Base-by-base conservation (phyloP, 1,284 basidiomycete species). In the Leccinum angustisporum region DNA sequence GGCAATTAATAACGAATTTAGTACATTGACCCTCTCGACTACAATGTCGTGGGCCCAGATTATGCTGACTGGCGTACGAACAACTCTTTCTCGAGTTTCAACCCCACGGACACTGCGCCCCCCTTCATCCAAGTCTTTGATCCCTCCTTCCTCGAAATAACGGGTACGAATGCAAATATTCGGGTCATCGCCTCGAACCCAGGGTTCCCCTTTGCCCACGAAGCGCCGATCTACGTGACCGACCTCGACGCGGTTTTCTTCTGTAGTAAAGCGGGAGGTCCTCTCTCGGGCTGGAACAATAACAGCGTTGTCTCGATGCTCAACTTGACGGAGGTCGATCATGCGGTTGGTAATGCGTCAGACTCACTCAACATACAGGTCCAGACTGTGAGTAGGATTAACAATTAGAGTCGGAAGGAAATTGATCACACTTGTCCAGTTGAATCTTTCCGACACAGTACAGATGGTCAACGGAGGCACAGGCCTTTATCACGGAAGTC, bases 391-490 rank as follows among this genome's bases (percentile, higher is more conserved):
- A 65, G 80, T 69, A 50, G 16, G n/a, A 51, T 30, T 31, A 18
- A 2, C 4, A 25, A 58, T 25, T 11, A 0, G n/a, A 54, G 16
- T 33, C 2, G 21, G 13, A 2, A 25, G 10, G 18, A 31, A 3
- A 13, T 13, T 5, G 0, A 59, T 64, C n/a, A 70, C n/a, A 0
- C 0, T 31, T 14, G 11, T 53, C 54, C 61, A 84, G 82, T 70
- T 87, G 55, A 72, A 79, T 68, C 75, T 87, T 43, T 78, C 85
- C 0, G 77, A 78, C 30, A 70, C 68, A 1, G 66, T 84, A 7
- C 80, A 86, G 70, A 92, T 91, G 84, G 88, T 87, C 10, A 93
- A 92, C 69, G 90, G 90, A 34, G 87, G 85, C 9, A 88, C 86
- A 50, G 88, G 88, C 7, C 88, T 86, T 1, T 88, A 83, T 68